Evolutionary conservation across 176 grass and related monocot genomes (phyloP).

Genomic region (Pontederia crassipes): DNA sequence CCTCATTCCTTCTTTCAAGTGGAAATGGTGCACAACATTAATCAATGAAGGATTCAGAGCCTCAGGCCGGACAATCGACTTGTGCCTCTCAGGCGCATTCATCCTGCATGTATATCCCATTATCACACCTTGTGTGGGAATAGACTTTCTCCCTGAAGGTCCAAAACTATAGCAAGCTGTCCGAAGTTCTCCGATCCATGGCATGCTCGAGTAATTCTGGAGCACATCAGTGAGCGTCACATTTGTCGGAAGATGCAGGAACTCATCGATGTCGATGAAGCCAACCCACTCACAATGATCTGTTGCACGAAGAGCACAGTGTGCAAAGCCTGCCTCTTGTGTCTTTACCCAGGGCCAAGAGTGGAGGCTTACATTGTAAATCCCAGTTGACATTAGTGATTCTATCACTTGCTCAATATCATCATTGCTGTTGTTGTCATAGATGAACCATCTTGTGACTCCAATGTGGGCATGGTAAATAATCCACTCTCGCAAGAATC

Average conservation of each 20-base stretch:
- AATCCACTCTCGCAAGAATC: slow-evolving; percentile 78
- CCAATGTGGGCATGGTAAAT: slow-evolving; percentile 57
- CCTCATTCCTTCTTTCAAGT: slow-evolving; percentile 70
- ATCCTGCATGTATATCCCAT: slow-evolving; percentile 68
- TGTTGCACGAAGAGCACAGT: slow-evolving; percentile 71
- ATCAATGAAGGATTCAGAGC: slow-evolving; percentile 66
- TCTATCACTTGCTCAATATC: slow-evolving; percentile 46
- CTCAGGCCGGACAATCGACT: slow-evolving; percentile 73
- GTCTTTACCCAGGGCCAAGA: slow-evolving; percentile 96
- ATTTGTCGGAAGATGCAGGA: slow-evolving; percentile 69
- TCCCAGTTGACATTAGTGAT: slow-evolving; percentile 24
- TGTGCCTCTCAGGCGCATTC: slow-evolving; percentile 66
- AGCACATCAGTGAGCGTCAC: slow-evolving; percentile 45
- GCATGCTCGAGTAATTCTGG: slow-evolving; percentile 48
- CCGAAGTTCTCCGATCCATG: slow-evolving; percentile 59
- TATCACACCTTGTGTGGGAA: slow-evolving; percentile 52
- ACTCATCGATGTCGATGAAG: slow-evolving; percentile 90
- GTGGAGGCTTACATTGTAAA: slow-evolving; percentile 57
- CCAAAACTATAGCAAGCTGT: slow-evolving; percentile 90
- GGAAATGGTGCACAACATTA: slow-evolving; percentile 98
- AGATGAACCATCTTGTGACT: slow-evolving; percentile 85
- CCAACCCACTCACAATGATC: slow-evolving; percentile 78
- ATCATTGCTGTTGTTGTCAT: slow-evolving; percentile 94
- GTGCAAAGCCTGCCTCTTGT: slow-evolving; percentile 89
- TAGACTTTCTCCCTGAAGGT: slow-evolving; percentile 61